Evolutionary conservation across 768 basidiomycete genomes (phyloP), one percentile per base, ranked within the genome.

Genomic region (Boletellus ananas): DNA sequence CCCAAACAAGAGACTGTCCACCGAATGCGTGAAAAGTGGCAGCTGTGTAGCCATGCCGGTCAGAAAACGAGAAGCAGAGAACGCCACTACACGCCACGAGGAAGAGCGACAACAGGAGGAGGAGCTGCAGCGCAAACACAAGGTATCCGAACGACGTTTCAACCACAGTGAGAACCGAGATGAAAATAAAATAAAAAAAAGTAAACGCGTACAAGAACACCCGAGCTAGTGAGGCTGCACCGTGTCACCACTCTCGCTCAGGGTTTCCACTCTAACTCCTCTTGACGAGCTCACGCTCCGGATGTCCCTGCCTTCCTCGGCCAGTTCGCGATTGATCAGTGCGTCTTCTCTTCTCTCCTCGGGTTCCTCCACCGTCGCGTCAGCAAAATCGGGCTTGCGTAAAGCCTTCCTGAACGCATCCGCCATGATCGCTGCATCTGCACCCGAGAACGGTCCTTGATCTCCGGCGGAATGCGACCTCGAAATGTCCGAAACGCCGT

Each of bases 391-490:
- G 10, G 93, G 92, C 66, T 92, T 92, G 65, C 92, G 78, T 62
- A 95, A 73, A 56, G 87, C 88, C 66, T 87, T 83, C 60, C 93
- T 77, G 71, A 94, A 95, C 6, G 93, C 93, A 72, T 91, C 85
- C 35, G 92, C 91, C 83, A 94, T 90, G 64, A 93, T 88, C 34
- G 89, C 90, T 46, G 93, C 93, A 68, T 95, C 92, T 18, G 87
- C 84, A 17, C 81, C 84, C 39, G 84, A 85, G 69, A 94, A 86
- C 10, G 83, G 85, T 11, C 80, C 87, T 37, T 80, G 73, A 47
- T 84, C 83, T 46, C 81, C 80, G 41, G 77, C 73, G 35, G 80
- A 81, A 34, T 78, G 79, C 9, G 77, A 67, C 42, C 79, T 75
- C 27, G 85, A 87, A 41, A 83, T 80, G 7, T 81, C 83, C 41